These are phyloP conservation scores for Labyrinthula sp. DNA, from an alignment of 352 stramenopile species.

Conservation along the genomic window DNA sequence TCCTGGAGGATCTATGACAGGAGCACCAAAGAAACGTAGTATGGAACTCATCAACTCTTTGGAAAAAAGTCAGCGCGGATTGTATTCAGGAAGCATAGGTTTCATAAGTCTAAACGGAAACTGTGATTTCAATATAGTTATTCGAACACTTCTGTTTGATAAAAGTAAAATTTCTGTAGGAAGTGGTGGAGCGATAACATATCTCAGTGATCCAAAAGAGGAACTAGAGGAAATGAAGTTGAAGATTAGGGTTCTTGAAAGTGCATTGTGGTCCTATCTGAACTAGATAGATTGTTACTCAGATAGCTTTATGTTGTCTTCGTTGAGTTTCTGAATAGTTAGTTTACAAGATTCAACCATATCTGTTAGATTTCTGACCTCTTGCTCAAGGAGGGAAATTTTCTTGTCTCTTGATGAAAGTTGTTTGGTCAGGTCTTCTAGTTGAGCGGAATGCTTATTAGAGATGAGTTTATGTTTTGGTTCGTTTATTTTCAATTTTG, in stretches of 20 bases:
- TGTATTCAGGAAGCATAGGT: conserved; percentile 82
- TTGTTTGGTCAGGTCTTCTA: too few relatives aligned
- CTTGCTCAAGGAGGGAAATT: too few relatives aligned
- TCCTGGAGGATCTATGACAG: conserved; percentile 87
- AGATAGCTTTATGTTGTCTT: too few relatives aligned
- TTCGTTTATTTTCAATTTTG: too few relatives aligned
- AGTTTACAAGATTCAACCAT: too few relatives aligned
- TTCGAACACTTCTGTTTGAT: conserved; percentile 74
- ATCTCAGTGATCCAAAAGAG: conserved; percentile 68
- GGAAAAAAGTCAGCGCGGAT: conserved; percentile 57
- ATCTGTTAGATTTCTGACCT: too few relatives aligned
- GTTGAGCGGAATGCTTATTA: too few relatives aligned
- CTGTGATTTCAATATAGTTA: conserved; percentile 91
- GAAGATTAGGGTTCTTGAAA: conserved; percentile 48
- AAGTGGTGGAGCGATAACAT: conserved; percentile 80
- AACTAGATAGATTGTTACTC: too few relatives aligned
- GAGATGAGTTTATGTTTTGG: too few relatives aligned
- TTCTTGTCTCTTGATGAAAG: too few relatives aligned
- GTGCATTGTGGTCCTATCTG: too few relatives aligned
- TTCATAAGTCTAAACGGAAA: conserved; percentile 79
- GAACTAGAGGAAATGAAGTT: conserved; percentile 76
- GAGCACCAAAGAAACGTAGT: conserved; percentile 79
- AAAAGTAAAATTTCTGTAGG: conserved; percentile 53
- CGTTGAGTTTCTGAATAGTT: too few relatives aligned
- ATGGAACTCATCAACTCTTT: conserved; percentile 81